A percentile compares a stretch with the other conserved stretches of the same genome.
These are phyloP conservation scores for Aureobasidium sp. DNA, from an alignment of 2,329 filamentous ascomycete genomes.

Conservation along the genomic window DNA sequence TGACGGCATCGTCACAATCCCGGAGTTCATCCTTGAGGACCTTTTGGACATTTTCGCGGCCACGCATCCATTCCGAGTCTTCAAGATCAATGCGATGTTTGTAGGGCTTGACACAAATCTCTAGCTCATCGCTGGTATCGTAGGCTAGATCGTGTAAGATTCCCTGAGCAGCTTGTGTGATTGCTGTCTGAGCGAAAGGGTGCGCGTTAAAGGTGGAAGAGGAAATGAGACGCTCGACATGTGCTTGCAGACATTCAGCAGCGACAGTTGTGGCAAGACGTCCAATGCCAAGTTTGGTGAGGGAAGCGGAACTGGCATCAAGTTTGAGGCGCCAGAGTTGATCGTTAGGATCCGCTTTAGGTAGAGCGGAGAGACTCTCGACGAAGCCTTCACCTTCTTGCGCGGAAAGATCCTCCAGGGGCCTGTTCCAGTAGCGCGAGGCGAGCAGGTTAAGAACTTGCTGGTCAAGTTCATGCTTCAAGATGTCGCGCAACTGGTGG, in stretches of 20 bases:
- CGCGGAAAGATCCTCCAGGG: constrained; percentile 69
- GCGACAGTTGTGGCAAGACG: constrained; percentile 87
- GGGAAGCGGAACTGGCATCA: constrained; percentile 77
- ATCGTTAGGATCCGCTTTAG: constrained; percentile 65
- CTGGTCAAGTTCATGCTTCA: constrained; percentile 90
- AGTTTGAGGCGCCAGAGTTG: constrained; percentile 86
- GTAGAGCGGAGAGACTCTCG: constrained; percentile 62
- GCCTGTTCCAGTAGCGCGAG: constrained; percentile 95
- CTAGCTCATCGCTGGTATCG: constrained; percentile 93
- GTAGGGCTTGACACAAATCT: constrained; percentile 98
- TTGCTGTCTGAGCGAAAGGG: constrained; percentile 87
- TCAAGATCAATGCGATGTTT: constrained; percentile 97
- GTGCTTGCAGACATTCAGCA: constrained; percentile 73
- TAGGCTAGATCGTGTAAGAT: constrained; percentile 94
- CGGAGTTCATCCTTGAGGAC: constrained; percentile 81
- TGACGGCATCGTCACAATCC: constrained; percentile 72
- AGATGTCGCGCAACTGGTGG: constrained; percentile 75
- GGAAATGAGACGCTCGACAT: constrained; percentile 69
- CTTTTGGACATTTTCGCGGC: constrained; percentile 69
- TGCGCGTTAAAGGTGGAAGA: constrained; percentile 81
- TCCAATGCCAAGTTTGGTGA: constrained; percentile 92
- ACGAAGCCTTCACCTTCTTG: constrained; percentile 23
- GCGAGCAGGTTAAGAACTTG: constrained; percentile 88
- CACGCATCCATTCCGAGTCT: constrained; percentile 76
- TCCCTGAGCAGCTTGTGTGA: constrained; percentile 77